phyloP scores from a whole-genome alignment of 495 filamentous ascomycete species.

The Hypoxylon rickii region DNA sequence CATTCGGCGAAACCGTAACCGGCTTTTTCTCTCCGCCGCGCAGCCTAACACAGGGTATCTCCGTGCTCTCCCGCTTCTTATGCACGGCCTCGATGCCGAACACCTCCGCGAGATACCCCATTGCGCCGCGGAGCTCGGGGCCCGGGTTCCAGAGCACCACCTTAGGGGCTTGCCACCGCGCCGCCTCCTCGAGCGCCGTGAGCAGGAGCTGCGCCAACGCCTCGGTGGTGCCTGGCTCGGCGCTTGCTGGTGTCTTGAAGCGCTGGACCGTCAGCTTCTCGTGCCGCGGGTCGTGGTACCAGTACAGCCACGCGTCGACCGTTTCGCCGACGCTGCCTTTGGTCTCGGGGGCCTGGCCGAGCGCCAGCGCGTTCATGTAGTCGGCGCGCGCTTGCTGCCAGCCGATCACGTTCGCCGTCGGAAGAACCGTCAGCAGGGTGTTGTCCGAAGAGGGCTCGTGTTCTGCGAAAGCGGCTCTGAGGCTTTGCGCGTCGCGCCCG shows the following conservation, averaged over 20 bases:
- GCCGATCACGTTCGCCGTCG: slow-evolving; percentile 10
- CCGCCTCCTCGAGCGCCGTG: slow-evolving; percentile 16
- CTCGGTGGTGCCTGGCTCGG: background rate
- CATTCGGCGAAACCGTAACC: slow-evolving; percentile 12
- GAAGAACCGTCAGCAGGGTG: slow-evolving; percentile 12
- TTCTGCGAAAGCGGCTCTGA: slow-evolving; percentile 4
- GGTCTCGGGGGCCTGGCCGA: slow-evolving; percentile 1
- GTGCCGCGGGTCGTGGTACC: slow-evolving; percentile 19
- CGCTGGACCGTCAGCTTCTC: slow-evolving; percentile 21
- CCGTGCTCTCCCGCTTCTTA: slow-evolving; percentile 8
- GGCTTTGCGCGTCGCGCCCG: slow-evolving; percentile 11
- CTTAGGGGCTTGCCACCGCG: slow-evolving; percentile 3
- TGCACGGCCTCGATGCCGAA: slow-evolving; percentile 2
- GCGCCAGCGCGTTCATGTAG: slow-evolving; percentile 6
- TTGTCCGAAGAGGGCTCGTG: background rate
- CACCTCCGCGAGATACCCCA: slow-evolving; percentile 1
- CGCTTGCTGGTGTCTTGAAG: slow-evolving; percentile 3
- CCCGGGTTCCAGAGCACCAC: slow-evolving; percentile 21
- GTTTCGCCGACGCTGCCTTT: slow-evolving; percentile 30
- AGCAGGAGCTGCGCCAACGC: slow-evolving; percentile 13
- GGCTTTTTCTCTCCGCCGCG: slow-evolving; percentile 19
- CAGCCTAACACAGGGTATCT: slow-evolving; percentile 25
- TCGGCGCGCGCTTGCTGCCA: slow-evolving; percentile 20
- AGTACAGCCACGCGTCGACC: slow-evolving; percentile 30
- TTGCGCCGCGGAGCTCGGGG: slow-evolving; percentile 7